phyloP scores from a whole-genome alignment of 2,329 filamentous ascomycete genomes.

The Neocatenulostroma microsporum region DNA sequence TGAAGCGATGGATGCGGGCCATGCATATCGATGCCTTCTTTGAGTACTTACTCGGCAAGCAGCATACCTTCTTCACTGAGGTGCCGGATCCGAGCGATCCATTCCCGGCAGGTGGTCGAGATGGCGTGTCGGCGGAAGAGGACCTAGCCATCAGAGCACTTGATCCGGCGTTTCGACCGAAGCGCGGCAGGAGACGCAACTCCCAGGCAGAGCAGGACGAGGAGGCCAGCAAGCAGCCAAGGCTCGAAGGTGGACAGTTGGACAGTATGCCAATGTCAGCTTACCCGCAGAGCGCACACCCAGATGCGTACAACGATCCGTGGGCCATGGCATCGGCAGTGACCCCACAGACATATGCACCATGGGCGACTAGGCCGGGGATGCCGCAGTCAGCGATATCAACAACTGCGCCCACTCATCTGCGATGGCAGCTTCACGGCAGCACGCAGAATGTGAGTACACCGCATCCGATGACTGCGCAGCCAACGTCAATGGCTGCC shows the following conservation, averaged over 20 bases:
- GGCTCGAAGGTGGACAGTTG: slow-evolving; percentile 28
- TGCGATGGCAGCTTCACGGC: slow-evolving; percentile 26
- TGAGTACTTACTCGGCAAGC: slow-evolving; percentile 72
- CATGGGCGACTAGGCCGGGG: slow-evolving; percentile 27
- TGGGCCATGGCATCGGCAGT: slow-evolving; percentile 38
- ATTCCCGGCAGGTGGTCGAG: slow-evolving; percentile 58
- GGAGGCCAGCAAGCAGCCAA: slow-evolving; percentile 14
- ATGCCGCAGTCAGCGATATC: slow-evolving; percentile 38
- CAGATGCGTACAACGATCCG: slow-evolving; percentile 48
- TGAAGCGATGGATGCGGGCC: slow-evolving; percentile 95
- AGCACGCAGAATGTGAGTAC: slow-evolving; percentile 22
- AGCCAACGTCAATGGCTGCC: slow-evolving; percentile 49
- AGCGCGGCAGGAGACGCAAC: slow-evolving; percentile 49
- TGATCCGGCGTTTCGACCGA: slow-evolving; percentile 63
- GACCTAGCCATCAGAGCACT: slow-evolving; percentile 80
- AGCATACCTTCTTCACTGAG: slow-evolving; percentile 71
- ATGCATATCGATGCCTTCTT: slow-evolving; percentile 84
- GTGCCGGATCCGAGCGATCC: slow-evolving; percentile 60
- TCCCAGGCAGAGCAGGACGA: slow-evolving; percentile 26
- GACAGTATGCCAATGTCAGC: slow-evolving; percentile 34
- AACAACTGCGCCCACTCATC: slow-evolving; percentile 32
- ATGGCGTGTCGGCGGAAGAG: slow-evolving; percentile 78
- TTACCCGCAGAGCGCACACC: slow-evolving; percentile 47
- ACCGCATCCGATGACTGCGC: slow-evolving; percentile 70
- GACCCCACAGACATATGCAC: slow-evolving; percentile 30